Percentiles rank a stretch among this genome's conserved stretches.
These are phyloP conservation scores for Colletotrichum tropicale DNA, from an alignment of 2,329 filamentous ascomycete species.

Conservation along the genomic window DNA sequence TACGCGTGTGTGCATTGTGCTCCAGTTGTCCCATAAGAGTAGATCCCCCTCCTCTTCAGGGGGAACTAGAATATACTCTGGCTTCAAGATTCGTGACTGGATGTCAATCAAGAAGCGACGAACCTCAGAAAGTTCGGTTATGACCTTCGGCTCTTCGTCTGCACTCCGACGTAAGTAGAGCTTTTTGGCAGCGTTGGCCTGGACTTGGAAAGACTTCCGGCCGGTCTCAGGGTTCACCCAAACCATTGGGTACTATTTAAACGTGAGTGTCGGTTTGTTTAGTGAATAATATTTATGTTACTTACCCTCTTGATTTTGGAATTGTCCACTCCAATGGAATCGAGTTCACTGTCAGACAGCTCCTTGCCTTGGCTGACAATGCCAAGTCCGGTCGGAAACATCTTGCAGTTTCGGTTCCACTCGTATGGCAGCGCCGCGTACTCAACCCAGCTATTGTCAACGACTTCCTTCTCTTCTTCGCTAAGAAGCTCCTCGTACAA, in stretches of 20 bases:
- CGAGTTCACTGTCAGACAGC: constrained; percentile 37
- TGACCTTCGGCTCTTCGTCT: constrained; percentile 34
- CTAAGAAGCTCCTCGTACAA: constrained; percentile 42
- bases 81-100: constrained; percentile 42
- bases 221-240: constrained; percentile 48
- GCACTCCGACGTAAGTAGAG: constrained; percentile 39
- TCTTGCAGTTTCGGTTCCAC: constrained; percentile 46
- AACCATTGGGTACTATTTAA: constrained; percentile 43
- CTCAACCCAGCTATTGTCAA: constrained; percentile 49
- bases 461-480: constrained; percentile 41
- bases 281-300: too few species aligned
- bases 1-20: constrained; percentile 45
- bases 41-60: constrained; percentile 46
- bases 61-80: constrained; percentile 45
- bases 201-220: constrained; percentile 47
- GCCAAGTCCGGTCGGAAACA: constrained; percentile 43
- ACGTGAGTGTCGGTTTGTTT: background rate
- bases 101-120: constrained; percentile 37
- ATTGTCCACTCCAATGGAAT: constrained; percentile 23
- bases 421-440: constrained; percentile 48
- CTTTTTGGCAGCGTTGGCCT: constrained; percentile 42
- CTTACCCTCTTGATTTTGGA: constrained; percentile 30
- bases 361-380: constrained; percentile 42
- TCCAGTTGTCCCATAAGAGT: constrained; percentile 48
- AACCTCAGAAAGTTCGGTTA: constrained; percentile 44